Evolutionary conservation across 768 basidiomycete genomes (phyloP), one percentile per base, ranked within the genome.

Genomic region (Termitomyces sp.): DNA sequence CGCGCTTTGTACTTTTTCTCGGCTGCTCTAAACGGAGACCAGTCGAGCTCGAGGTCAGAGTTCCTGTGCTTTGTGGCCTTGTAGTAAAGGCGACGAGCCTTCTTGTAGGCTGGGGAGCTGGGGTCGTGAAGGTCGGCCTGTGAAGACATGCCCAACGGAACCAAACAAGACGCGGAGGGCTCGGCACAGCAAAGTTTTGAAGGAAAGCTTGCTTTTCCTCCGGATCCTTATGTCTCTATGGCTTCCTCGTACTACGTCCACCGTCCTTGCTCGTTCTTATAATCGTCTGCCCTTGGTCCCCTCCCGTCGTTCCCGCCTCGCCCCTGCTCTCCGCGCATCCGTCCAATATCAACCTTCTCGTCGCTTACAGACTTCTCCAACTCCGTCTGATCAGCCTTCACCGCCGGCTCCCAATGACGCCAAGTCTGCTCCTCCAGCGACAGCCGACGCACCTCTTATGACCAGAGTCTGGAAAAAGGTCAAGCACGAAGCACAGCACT

Each of bases 401-500:
- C 20, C 57, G 65, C 36, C 57, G 34, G 34, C 34, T 39, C 63
- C 65, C 60, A 66, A 65, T 18, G 82, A 83, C 58, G 63, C 68
- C 31, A 86, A 82, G 64, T 65, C 81, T 0, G 68, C 72, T n/a
- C 78, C 78, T 8, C 83, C 83, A 10, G 71, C 77, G 0, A 71
- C 65, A 8, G 59, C 76, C 3, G 69, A 76, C 42, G 67, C 64
- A 20, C 78, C 81, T 13, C 69, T 91, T 3, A 57, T 75, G 41
- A 77, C 82, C 10, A 79, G 94, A 39, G 82, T 82, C 7, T 98
- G 96, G 96, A 89, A 88, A 63, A 90, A 86, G 64, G 86, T 98
- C 60, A 99, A 98, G 76, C 92, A 98, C 66, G 97, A 98, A 72
- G 94, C 88, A 0, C 82, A 84, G 58, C 96, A 99, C 71, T 99